phyloP scores from a whole-genome alignment of 371 early-diverging fungal genomes.

The Mucor irregularis region DNA sequence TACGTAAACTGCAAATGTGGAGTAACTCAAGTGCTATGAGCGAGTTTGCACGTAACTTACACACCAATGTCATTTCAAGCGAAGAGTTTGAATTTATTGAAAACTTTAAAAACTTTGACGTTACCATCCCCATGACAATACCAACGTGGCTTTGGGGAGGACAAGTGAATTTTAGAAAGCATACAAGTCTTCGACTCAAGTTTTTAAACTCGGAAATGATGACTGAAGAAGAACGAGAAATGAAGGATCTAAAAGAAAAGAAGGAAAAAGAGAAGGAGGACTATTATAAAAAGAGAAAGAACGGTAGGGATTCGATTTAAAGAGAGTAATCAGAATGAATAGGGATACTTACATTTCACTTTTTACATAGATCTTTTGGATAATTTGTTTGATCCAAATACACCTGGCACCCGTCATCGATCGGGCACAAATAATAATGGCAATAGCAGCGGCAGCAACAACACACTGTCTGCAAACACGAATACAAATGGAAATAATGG shows the following conservation, averaged over 20 bases:
- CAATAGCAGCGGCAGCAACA: slow-evolving; percentile 6
- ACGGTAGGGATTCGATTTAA: slow-evolving; percentile 25
- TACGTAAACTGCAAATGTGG: slow-evolving; percentile 93
- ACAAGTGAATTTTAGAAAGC: slow-evolving; percentile 56
- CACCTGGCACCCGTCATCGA: slow-evolving; percentile 14
- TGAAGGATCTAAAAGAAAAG: slow-evolving; percentile 40
- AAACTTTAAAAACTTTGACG: slow-evolving; percentile 71
- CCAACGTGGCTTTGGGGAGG: slow-evolving; percentile 87
- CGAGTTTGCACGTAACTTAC: slow-evolving; percentile 75
- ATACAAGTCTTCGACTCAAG: slow-evolving; percentile 61
- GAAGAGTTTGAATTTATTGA: slow-evolving; percentile 93
- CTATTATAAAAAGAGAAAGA: slow-evolving; percentile 42
- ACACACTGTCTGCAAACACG: neutral
- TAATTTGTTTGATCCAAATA: slow-evolving; percentile 39
- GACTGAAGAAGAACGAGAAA: slow-evolving; percentile 50
- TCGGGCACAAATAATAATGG: slow-evolving; percentile 3
- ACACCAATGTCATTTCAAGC: slow-evolving; percentile 76
- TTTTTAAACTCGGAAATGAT: slow-evolving; percentile 55
- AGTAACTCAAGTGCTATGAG: slow-evolving; percentile 67
- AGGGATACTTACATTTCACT: neutral
- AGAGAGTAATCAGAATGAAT: neutral
- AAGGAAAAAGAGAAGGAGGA: slow-evolving; percentile 46
- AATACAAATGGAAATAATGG: neutral
- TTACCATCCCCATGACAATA: slow-evolving; percentile 66
- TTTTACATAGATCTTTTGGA: slow-evolving; percentile 39